Evolutionary conservation across 768 basidiomycete species (phyloP).

Genomic region (Tephrocybe sp.): DNA sequence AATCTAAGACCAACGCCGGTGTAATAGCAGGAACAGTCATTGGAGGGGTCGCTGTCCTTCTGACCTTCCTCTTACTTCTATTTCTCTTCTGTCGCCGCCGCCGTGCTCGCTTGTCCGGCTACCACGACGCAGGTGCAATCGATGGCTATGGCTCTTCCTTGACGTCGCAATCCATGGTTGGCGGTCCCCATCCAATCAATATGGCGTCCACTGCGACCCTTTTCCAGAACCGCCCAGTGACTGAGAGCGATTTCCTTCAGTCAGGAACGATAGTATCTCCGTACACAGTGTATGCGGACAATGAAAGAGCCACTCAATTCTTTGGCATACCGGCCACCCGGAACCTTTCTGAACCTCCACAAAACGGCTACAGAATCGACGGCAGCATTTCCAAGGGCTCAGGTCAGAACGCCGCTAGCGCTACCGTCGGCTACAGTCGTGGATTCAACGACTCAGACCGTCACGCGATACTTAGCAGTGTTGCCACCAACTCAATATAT

Average conservation of each 20-base stretch:
- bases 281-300: neutral
- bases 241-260: constrained; percentile 14
- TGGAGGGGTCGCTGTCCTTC: constrained; percentile 8
- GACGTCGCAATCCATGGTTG: neutral
- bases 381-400: too few species aligned
- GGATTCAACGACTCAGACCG: neutral
- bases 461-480: neutral
- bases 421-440: neutral
- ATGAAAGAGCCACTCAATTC: too few species aligned
- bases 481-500: neutral
- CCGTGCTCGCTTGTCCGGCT: neutral
- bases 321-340: too few species aligned
- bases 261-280: constrained; percentile 1
- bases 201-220: neutral
- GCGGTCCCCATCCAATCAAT: neutral
- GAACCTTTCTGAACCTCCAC: too few species aligned
- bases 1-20: constrained; percentile 1
- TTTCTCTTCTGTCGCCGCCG: constrained; percentile 2
- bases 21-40: constrained; percentile 12
- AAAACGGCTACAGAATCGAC: too few species aligned
- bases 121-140: neutral
- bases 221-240: constrained; percentile 2
- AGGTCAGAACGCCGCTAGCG: too few species aligned
- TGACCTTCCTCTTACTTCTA: constrained; percentile 1
- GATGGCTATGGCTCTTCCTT: neutral